Percentiles rank a stretch among this genome's conserved stretches.
Conservation (phyloP, 108 stramenopile species). For the Licmophora abbreviata region DNA sequence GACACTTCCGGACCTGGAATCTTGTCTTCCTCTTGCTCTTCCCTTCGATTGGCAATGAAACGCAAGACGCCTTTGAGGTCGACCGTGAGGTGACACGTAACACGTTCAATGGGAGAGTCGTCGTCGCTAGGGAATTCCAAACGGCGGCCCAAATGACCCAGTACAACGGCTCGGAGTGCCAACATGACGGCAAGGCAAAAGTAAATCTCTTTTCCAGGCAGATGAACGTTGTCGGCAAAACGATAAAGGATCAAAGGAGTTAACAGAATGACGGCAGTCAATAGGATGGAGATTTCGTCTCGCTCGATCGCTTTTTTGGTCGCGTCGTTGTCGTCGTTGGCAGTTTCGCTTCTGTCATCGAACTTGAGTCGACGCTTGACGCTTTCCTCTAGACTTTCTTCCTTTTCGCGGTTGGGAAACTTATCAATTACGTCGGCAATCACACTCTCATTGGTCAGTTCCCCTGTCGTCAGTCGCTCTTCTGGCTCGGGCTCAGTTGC, state of each 20-base stretch:
- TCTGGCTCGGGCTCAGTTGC: not conserved
- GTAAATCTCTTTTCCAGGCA: not conserved
- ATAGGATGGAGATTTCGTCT: not conserved
- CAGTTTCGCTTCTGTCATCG: not conserved
- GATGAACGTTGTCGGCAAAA: not conserved
- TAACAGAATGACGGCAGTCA: not conserved
- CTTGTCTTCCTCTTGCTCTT: conserved; percentile 6
- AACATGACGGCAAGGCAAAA: not conserved
- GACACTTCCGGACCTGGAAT: not conserved
- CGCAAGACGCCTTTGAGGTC: conserved; percentile 20
- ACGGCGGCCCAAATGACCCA: not conserved
- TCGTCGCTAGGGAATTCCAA: not conserved
- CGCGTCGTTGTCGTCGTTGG: not conserved
- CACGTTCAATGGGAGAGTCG: not conserved
- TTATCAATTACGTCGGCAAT: not conserved
- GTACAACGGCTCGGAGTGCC: not conserved
- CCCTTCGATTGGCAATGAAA: conserved; percentile 27
- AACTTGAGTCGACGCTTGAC: too few relatives aligned
- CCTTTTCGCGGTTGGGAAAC: too few relatives aligned
- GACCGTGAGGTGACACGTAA: conserved; percentile 24
- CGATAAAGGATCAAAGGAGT: not conserved
- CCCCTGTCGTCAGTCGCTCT: not conserved
- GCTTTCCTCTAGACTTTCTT: too few relatives aligned
- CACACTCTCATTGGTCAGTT: not conserved
- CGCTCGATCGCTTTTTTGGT: too few relatives aligned